These are phyloP conservation scores for Pestalotiopsis sp. DNA, from an alignment of 2,329 filamentous ascomycete genomes.

Conservation along the genomic window DNA sequence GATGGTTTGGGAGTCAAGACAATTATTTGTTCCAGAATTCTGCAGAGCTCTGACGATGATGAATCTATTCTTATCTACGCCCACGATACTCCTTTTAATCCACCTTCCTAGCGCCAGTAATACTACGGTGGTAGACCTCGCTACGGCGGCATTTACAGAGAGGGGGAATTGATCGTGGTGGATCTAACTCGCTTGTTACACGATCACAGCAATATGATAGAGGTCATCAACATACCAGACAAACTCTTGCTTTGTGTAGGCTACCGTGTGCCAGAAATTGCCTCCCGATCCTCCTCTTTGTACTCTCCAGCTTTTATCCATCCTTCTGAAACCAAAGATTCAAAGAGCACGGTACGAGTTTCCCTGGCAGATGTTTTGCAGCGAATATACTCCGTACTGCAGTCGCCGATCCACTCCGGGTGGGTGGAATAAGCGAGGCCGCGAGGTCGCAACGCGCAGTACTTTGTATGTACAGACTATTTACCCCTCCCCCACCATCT, in stretches of 20 bases:
- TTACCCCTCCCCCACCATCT: not conserved
- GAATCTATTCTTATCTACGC: not conserved
- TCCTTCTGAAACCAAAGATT: not conserved
- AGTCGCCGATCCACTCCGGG: not conserved
- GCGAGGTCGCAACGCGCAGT: not conserved
- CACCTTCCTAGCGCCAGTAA: not conserved
- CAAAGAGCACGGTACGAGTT: not conserved
- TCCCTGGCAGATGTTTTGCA: not conserved
- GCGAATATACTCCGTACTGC: not conserved
- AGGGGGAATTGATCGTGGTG: not conserved
- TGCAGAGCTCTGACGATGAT: not conserved
- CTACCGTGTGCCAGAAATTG: not conserved
- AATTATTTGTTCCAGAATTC: not conserved
- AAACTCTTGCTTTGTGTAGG: not conserved
- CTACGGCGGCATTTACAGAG: not conserved
- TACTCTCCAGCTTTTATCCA: not conserved
- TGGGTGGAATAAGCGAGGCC: not conserved
- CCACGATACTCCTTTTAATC: not conserved
- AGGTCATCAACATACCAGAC: no score
- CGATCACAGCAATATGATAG: not conserved
- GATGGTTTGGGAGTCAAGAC: not conserved
- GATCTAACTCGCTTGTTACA: constrained; percentile 2
- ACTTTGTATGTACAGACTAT: not conserved
- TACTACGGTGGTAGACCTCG: not conserved
- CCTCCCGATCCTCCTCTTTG: not conserved